These are phyloP conservation scores for Pulveroboletus ravenelii DNA, from an alignment of 768 basidiomycete species.

Conservation along the genomic window DNA sequence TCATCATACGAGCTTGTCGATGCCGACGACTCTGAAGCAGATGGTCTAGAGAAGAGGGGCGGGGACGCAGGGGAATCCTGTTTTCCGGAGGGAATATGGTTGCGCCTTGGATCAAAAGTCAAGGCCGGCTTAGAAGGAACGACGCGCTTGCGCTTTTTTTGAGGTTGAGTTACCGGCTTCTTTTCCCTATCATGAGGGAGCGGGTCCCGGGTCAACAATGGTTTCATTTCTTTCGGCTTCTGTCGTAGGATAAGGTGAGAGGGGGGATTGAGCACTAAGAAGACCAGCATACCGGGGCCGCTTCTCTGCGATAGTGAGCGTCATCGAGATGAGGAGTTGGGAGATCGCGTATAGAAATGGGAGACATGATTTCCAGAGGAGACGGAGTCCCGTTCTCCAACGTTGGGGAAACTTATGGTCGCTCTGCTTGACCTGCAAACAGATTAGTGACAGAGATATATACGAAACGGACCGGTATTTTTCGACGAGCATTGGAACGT, in stretches of 20 bases:
- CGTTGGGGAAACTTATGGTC: constrained; percentile 11
- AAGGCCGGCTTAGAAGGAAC: constrained; percentile 18
- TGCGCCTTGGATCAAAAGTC: constrained; percentile 17
- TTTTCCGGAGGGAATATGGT: constrained; percentile 21
- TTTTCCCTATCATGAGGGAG: constrained; percentile 26
- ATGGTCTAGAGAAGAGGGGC: constrained; percentile 2
- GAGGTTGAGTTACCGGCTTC: constrained; percentile 8
- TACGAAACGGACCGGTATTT: constrained; percentile 23
- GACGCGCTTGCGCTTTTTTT: constrained; percentile 23
- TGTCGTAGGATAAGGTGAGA: constrained; percentile 13
- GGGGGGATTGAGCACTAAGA: constrained; percentile 7
- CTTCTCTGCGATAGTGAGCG: constrained; percentile 17
- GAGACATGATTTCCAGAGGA: constrained; percentile 11
- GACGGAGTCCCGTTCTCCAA: constrained; percentile 5
- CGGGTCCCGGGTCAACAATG: constrained; percentile 20
- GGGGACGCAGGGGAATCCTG: constrained; percentile 14
- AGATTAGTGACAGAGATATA: constrained; percentile 22
- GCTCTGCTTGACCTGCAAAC: constrained; percentile 10
- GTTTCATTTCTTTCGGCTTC: constrained; percentile 19
- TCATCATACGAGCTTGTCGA: constrained; percentile 11
- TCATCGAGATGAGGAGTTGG: constrained; percentile 2
- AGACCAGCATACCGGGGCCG: constrained; percentile 16
- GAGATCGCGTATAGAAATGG: constrained; percentile 12
- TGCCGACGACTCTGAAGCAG: constrained; percentile 9
- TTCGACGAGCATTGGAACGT: constrained; percentile 23